Evolutionary conservation across 2,329 filamentous ascomycete genomes (phyloP).

Genomic region (Orbilia quercus): DNA sequence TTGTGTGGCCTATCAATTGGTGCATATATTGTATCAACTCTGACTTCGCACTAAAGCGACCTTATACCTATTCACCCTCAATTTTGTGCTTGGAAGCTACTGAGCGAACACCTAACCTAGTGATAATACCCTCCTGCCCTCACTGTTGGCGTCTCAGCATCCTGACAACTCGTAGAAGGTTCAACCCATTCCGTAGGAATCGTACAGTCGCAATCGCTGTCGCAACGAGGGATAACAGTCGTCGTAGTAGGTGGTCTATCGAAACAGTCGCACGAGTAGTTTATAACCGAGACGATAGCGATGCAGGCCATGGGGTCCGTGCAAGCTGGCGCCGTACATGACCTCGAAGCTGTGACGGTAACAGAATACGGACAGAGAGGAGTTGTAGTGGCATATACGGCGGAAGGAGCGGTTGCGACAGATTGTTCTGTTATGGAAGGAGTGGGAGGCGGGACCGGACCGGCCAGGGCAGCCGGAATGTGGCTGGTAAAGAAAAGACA

Average conservation of each 20-base stretch:
- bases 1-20: no score
- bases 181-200: constrained; percentile 33
- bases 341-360: constrained; percentile 26
- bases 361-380: constrained; percentile 28
- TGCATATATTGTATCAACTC: no score
- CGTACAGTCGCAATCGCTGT: constrained; percentile 38
- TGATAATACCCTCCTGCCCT: not conserved
- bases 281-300: constrained; percentile 10
- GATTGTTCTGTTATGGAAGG: not conserved
- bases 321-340: constrained; percentile 32
- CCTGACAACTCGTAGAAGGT: not conserved
- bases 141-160: not conserved
- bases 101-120: not conserved
- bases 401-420: constrained; percentile 3
- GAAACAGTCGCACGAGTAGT: constrained; percentile 32
- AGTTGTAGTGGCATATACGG: not conserved
- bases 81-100: no score
- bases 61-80: no score
- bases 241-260: constrained; percentile 22
- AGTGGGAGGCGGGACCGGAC: constrained; percentile 16
- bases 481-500: constrained; percentile 1
- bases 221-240: constrained; percentile 24
- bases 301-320: constrained; percentile 40
- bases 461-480: constrained; percentile 12
- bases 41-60: no score